Conservation (phyloP, 805 yeast species). For the Saccharomycopsis microspora region DNA sequence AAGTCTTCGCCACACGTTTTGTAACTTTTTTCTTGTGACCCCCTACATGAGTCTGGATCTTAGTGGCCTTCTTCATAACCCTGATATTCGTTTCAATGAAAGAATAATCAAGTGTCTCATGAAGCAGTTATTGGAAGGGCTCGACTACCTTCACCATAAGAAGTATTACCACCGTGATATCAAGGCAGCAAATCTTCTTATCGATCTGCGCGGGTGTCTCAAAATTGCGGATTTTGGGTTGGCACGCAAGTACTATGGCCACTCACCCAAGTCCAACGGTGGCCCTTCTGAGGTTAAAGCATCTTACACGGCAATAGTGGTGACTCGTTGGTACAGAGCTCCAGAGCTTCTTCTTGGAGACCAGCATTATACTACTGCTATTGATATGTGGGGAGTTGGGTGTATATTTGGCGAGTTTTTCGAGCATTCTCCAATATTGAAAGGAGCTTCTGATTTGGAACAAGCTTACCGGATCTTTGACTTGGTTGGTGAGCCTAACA, state of each 20-base stretch:
- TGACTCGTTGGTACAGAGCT: conserved; percentile 96
- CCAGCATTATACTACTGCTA: conserved; percentile 80
- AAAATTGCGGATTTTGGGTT: conserved; percentile 95
- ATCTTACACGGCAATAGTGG: conserved; percentile 58
- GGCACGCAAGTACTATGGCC: conserved; percentile 66
- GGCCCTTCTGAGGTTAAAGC: conserved; percentile 18
- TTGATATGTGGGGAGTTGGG: conserved; percentile 97
- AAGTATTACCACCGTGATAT: conserved; percentile 77
- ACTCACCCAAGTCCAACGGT: conserved; percentile 34
- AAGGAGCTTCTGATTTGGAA: conserved; percentile 77
- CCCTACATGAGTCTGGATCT: conserved; percentile 94
- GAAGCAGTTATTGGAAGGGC: conserved; percentile 68
- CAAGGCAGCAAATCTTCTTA: conserved; percentile 85
- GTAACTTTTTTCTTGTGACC: conserved; percentile 68
- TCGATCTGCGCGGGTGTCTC: conserved; percentile 64
- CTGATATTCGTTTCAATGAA: conserved; percentile 45
- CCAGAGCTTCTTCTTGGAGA: conserved; percentile 92
- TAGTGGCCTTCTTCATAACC: conserved; percentile 81
- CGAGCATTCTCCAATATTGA: conserved; percentile 69
- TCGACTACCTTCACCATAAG: conserved; percentile 60
- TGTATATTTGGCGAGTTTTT: conserved; percentile 92
- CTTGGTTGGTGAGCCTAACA: conserved; percentile 70
- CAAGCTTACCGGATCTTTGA: conserved; percentile 77
- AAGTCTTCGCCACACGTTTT: not conserved
- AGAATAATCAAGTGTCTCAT: conserved; percentile 76